These are phyloP conservation scores for Dendrobium huoshanense DNA, from an alignment of 106 monocot species.

Conservation along the genomic window DNA sequence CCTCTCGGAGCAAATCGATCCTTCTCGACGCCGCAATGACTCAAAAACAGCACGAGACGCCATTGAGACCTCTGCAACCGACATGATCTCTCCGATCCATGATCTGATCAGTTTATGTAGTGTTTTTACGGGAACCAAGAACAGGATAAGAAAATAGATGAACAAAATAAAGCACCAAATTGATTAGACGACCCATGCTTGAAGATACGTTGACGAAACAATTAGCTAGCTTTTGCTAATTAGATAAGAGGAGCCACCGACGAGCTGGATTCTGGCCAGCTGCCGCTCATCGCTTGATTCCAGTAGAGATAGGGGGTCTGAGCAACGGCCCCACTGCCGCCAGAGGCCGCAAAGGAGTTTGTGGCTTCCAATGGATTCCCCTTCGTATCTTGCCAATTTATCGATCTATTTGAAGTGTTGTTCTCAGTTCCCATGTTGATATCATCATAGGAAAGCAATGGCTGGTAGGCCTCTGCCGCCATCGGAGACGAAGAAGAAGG, in stretches of 20 bases:
- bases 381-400: not conserved
- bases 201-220: not conserved
- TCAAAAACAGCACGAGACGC: not conserved
- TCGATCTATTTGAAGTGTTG: not conserved
- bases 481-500: not conserved
- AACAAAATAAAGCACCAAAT: not conserved
- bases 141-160: not conserved
- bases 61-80: not conserved
- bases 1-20: slow-evolving; percentile 4
- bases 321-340: not conserved
- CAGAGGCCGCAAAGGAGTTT: not conserved
- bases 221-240: not conserved
- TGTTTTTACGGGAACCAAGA: not conserved
- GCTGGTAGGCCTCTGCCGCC: not conserved
- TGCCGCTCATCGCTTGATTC: not conserved
- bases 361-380: not conserved
- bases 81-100: slow-evolving; percentile 6
- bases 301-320: not conserved
- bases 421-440: not conserved
- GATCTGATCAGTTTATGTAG: too few relatives aligned
- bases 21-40: not conserved
- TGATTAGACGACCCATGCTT: not conserved
- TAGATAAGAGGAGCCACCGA: too few relatives aligned
- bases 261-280: not conserved
- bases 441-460: not conserved